phyloP scores from a whole-genome alignment of 1,284 basidiomycete genomes.

The Rhodotorula sp. region DNA sequence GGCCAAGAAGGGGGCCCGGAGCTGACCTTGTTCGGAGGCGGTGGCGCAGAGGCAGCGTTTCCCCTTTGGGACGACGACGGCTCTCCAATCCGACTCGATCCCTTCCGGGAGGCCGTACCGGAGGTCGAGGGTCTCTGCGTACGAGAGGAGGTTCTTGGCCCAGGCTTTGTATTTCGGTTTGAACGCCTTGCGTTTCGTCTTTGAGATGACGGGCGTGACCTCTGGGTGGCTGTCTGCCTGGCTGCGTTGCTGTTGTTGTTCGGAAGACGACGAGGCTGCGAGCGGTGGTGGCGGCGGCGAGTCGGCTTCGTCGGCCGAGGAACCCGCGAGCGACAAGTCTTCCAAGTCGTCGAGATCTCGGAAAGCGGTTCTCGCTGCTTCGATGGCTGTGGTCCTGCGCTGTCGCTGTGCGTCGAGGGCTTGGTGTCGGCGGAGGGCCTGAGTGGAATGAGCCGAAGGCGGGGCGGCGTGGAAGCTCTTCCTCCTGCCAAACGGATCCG shows the following conservation, averaged over 20 bases:
- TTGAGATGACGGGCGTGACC: not conserved
- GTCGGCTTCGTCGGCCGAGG: constrained; percentile 4
- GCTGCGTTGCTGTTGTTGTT: not conserved
- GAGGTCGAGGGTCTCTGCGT: constrained; percentile 41
- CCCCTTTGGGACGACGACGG: constrained; percentile 37
- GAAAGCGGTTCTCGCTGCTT: constrained; percentile 23
- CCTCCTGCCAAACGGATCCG: constrained; percentile 4
- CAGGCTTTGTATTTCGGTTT: constrained; percentile 32
- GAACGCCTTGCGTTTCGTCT: constrained; percentile 10
- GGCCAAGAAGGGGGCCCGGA: not conserved
- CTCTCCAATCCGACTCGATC: constrained; percentile 32
- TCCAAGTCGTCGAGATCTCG: constrained; percentile 24
- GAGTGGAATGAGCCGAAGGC: constrained; percentile 1
- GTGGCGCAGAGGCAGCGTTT: constrained; percentile 39
- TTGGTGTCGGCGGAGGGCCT: not conserved
- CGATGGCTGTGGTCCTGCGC: constrained; percentile 27
- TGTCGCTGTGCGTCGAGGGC: constrained; percentile 11
- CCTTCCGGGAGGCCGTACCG: constrained; percentile 29
- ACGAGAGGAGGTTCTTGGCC: constrained; percentile 38
- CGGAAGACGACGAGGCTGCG: not conserved
- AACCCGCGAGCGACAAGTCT: constrained; percentile 20
- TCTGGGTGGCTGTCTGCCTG: not conserved
- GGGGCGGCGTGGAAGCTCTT: constrained; percentile 5
- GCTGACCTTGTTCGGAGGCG: constrained; percentile 10
- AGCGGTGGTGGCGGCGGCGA: not conserved